Percentiles rank a stretch among this genome's conserved stretches.
Conservation (phyloP, 179 eudicot species). For the Actinidia arguta region DNA sequence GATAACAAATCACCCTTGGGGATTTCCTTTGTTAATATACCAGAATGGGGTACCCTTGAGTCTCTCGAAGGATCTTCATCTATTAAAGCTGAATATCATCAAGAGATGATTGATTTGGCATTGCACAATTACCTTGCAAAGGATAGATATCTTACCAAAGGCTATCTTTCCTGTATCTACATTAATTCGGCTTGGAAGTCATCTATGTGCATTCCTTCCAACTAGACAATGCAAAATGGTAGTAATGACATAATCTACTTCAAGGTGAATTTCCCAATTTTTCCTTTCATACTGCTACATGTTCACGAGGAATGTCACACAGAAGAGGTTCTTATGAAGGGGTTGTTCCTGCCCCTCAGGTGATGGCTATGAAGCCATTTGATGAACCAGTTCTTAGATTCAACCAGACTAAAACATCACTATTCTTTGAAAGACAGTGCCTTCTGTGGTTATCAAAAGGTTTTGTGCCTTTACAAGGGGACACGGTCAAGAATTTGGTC, state of each 20-base stretch:
- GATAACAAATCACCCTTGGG: slow-evolving; percentile 67
- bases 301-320: neutral
- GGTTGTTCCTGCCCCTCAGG: slow-evolving; percentile 56
- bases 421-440: slow-evolving; percentile 82
- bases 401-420: slow-evolving; percentile 76
- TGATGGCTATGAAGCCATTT: slow-evolving; percentile 84
- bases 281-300: slow-evolving; percentile 18
- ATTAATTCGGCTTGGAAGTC: slow-evolving; percentile 94
- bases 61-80: slow-evolving; percentile 73
- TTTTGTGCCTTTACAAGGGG: slow-evolving; percentile 61
- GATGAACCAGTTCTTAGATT: slow-evolving; percentile 74
- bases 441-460: slow-evolving; percentile 63
- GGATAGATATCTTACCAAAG: slow-evolving; percentile 85
- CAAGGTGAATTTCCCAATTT: slow-evolving; percentile 56
- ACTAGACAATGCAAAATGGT: slow-evolving; percentile 46
- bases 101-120: slow-evolving; percentile 82
- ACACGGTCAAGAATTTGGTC: slow-evolving; percentile 64
- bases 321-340: neutral
- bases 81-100: slow-evolving; percentile 80
- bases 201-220: slow-evolving; percentile 69
- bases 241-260: slow-evolving; percentile 64
- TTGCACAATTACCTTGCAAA: slow-evolving; percentile 71
- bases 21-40: slow-evolving; percentile 88
- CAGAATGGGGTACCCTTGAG: slow-evolving; percentile 83
- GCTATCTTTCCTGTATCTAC: slow-evolving; percentile 72